Evolutionary conservation across 371 early-diverging fungal genomes (phyloP), one percentile per base, ranked within the genome.

Genomic region (Mortierella sp.): DNA sequence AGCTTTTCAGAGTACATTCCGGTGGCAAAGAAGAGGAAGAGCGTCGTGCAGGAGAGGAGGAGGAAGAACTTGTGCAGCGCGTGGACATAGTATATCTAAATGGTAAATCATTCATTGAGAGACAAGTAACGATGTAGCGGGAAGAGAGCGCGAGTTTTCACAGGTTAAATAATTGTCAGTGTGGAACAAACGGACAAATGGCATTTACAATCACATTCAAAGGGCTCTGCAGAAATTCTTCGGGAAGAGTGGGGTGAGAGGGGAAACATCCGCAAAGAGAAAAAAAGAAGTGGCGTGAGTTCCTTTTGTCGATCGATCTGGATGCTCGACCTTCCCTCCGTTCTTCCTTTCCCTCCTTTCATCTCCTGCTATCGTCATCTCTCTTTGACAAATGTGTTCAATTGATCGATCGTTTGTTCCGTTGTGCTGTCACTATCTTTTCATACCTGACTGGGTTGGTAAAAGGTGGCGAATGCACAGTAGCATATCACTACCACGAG

Each of bases 1-100:
- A 93, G 86, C 71, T 92, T 93, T 68, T 92, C 92, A 41, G 89
- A 85, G 64, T 92, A 91, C 86, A 91, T 88, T 11, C 92, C 92
- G 13, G 90, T 91, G 26, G 90, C 85, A 73, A 91, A 90, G 74
- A 94, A 89, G 45, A 88, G 72, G 52, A 86, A 77, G 19, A 85
- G 47, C 8, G 75, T 79, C 19, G 80, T 77, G 53, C 68, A 76
- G 19, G 79, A 76, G 24, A 82, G 71, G 14, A 86, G 77, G 24
- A 87, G 69, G 39, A 78, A 76, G 50, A 88, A 71, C 68, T 85
- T 86, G 77, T 86, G 80, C 40, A 88, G 77, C 26, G 81, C 43
- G 39, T 76, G 82, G 53, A 86, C 52, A 44, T 70, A 71, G 13
- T 76, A 75, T 24, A 50, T 74, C 86, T 86, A 82, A 29, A 58